A percentile compares a stretch with the other conserved stretches of the same genome.
These are phyloP conservation scores for Biancaea sappan DNA, from an alignment of 306 rosid species.

Conservation along the genomic window DNA sequence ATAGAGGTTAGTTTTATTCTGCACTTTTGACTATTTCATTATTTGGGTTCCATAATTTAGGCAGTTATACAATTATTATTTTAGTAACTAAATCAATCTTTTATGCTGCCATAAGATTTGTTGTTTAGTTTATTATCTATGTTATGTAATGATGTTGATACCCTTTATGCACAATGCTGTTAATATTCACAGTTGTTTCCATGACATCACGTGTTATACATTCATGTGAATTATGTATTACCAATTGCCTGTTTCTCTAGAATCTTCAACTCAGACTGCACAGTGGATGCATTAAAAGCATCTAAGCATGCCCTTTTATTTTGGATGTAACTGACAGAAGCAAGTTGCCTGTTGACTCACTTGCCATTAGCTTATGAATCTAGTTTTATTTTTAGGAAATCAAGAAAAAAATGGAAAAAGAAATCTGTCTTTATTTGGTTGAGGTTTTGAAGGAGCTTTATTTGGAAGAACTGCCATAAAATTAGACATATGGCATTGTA, in stretches of 20 bases:
- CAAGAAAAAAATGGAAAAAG: not conserved
- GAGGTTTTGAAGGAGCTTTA: not conserved
- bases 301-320: not conserved
- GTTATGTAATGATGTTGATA: not conserved
- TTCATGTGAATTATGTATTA: not conserved
- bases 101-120: not conserved
- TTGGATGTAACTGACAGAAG: not conserved
- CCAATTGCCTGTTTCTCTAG: not conserved
- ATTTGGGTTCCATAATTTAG: conserved; percentile 15
- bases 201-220: not conserved
- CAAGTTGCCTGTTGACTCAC: not conserved
- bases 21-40: conserved; percentile 9
- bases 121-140: not conserved
- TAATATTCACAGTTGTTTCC: conserved; percentile 3
- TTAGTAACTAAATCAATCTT: conserved; percentile 1
- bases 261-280: conserved; percentile 5
- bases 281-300: not conserved
- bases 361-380: not conserved
- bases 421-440: not conserved
- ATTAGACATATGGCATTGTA: not conserved
- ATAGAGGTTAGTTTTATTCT: conserved; percentile 67
- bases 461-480: not conserved
- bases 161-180: not conserved
- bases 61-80: conserved; percentile 11
- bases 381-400: not conserved